A percentile compares a stretch with the other conserved stretches of the same genome.
Evolutionary conservation across 2,329 filamentous ascomycete species (phyloP).

Genomic region (Penicillium paneum): DNA sequence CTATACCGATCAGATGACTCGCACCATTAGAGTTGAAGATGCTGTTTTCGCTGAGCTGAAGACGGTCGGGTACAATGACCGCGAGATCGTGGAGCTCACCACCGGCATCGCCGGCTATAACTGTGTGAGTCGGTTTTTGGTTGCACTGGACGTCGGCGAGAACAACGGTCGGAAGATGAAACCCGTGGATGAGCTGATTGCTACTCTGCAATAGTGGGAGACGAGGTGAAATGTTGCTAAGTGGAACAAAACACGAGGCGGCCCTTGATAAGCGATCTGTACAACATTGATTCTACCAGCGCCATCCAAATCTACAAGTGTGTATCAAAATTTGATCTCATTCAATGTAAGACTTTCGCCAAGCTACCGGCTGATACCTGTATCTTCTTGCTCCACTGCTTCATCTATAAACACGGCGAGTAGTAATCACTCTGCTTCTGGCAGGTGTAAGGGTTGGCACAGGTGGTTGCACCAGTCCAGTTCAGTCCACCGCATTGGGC

Average conservation of each 20-base stretch:
- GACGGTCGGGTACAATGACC: constrained; percentile 61
- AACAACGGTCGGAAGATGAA: constrained; percentile 55
- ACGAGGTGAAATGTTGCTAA: not conserved
- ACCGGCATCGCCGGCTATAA: constrained; percentile 86
- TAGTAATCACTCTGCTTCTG: constrained; percentile 35
- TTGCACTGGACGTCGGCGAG: constrained; percentile 67
- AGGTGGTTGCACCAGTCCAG: constrained; percentile 33
- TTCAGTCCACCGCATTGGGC: constrained; percentile 34
- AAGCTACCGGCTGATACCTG: not conserved
- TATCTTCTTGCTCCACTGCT: not conserved
- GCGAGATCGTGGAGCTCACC: constrained; percentile 78
- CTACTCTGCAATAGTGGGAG: constrained; percentile 16
- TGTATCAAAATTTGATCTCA: not conserved
- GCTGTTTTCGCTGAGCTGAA: constrained; percentile 60
- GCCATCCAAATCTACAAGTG: not conserved
- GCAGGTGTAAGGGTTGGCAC: constrained; percentile 33
- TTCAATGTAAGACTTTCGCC: not conserved
- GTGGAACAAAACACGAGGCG: no score
- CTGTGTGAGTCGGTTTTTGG: constrained; percentile 79
- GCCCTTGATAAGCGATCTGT: not conserved
- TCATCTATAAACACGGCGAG: constrained; percentile 33
- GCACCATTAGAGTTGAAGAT: constrained; percentile 65
- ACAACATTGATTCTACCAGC: not conserved
- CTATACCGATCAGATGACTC: constrained; percentile 81
- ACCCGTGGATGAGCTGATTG: constrained; percentile 65